A percentile compares a stretch with the other conserved stretches of the same genome.
Conservation (phyloP, 345 rosid species). For the Lenwebbia sp. region DNA sequence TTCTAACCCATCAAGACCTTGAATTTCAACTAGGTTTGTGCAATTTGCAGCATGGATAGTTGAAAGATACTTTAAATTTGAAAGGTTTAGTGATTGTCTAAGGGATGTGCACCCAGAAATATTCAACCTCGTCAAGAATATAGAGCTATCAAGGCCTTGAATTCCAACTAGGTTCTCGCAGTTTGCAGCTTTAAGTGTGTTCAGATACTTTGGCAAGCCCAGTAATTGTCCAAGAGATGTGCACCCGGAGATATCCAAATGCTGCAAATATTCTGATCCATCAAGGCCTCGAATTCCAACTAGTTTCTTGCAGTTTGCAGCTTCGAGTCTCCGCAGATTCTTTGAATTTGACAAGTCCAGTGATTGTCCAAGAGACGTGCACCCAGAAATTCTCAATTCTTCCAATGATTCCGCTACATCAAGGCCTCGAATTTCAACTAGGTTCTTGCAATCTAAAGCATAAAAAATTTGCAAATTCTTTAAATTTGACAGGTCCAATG, state of each 20-base stretch:
- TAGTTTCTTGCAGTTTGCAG: neutral
- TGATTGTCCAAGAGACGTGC: neutral
- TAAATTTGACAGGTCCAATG: neutral
- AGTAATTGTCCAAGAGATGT: neutral
- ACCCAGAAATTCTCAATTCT: neutral
- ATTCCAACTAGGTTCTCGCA: neutral
- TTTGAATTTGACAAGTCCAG: neutral
- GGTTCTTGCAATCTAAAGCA: neutral
- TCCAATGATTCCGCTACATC: neutral
- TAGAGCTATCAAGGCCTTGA: neutral
- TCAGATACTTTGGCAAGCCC: neutral
- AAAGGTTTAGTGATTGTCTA: neutral
- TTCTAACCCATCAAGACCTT: neutral
- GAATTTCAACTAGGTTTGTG: neutral
- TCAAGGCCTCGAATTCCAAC: neutral
- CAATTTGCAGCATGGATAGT: neutral
- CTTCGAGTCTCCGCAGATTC: accelerated
- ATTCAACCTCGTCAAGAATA: neutral
- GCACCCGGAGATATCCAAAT: neutral
- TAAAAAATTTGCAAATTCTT: neutral
- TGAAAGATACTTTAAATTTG: neutral
- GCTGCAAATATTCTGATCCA: neutral
- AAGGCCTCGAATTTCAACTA: neutral
- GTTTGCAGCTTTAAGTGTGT: too few relatives aligned
- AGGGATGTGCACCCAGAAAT: neutral